Evolutionary conservation across 805 yeast species (phyloP), one percentile per base, ranked within the genome.

Genomic region (Cyberlindnera mycetangii): DNA sequence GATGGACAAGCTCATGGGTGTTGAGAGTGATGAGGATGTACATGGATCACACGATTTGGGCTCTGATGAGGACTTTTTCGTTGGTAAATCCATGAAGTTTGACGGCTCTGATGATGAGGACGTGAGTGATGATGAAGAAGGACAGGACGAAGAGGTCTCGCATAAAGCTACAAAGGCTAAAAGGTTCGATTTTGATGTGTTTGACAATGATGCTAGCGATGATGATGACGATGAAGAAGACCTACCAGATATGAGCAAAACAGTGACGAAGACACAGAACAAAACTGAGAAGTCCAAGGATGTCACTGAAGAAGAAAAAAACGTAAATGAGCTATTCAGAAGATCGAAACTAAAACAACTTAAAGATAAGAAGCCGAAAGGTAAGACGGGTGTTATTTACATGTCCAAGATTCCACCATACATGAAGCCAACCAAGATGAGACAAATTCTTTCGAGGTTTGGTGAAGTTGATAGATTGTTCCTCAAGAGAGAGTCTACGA

Each of bases 341-440:
- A 75, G 71, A 51, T 67, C 83, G 25, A 74, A 82, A 7, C 74
- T 82, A 7, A 74, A 74, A 37, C 78, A 78, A 50, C 62, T 81
- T 67, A 79, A 59, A 77, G 76, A 48, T 73, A 76, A 74, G 53
- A 76, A 75, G 53, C 72, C 77, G 30, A 78, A 74, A 49, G 72
- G 71, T 44, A 81, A 77, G 55, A 83, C 96, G 0, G 99, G 99
- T 5, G 97, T 93, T 2, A 83, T 95, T n/a, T 93, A 93, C 55
- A 65, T 93, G 3, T 89, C 97, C 0, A 77, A 83, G 39, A 78
- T 93, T 9, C 99, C 99, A 0, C 99, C 99, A 20, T 93, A 85
- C 61, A 93, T 93, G 99, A 90, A 90, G 61, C 98, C 99, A 1
- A 79, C 84, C 2, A 93, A 89, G 61, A 71, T 93, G 66, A 75